phyloP scores from a whole-genome alignment of 306 rosid genomes.

The Cucumis hystrix region DNA sequence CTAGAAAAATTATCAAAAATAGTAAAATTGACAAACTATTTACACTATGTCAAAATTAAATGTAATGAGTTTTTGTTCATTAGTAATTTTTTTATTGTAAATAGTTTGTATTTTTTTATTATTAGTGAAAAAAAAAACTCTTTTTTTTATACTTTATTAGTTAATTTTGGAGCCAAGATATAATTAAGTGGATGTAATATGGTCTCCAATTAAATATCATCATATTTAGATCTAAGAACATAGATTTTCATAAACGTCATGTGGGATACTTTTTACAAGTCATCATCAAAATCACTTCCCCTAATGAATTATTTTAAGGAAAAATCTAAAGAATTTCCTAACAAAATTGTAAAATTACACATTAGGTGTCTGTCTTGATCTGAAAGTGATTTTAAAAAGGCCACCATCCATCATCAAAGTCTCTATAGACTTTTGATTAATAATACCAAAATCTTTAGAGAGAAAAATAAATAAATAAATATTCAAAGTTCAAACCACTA shows the following conservation, averaged over 20 bases:
- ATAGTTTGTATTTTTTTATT: too few relatives aligned
- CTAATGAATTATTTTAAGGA: neutral
- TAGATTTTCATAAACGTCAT: neutral
- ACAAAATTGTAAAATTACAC: neutral
- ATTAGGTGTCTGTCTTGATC: neutral
- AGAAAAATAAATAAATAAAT: too few relatives aligned
- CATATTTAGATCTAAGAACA: neutral
- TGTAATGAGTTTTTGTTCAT: too few relatives aligned
- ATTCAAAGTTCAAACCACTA: neutral
- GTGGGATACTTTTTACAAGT: neutral
- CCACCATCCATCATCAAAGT: neutral
- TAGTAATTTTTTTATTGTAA: too few relatives aligned
- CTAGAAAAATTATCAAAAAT: too few relatives aligned
- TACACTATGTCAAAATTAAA: too few relatives aligned
- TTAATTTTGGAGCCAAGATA: too few relatives aligned
- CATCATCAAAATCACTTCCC: neutral
- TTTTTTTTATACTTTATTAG: too few relatives aligned
- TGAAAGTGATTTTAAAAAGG: slow-evolving; percentile 2
- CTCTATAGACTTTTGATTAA: neutral
- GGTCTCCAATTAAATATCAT: too few relatives aligned
- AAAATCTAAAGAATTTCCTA: neutral
- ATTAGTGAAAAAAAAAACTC: too few relatives aligned
- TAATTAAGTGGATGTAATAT: too few relatives aligned
- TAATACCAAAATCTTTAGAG: neutral
- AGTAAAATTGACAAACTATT: too few relatives aligned